These are phyloP conservation scores for Epichloe glyceriae DNA, from an alignment of 2,329 filamentous ascomycete genomes.

Conservation along the genomic window DNA sequence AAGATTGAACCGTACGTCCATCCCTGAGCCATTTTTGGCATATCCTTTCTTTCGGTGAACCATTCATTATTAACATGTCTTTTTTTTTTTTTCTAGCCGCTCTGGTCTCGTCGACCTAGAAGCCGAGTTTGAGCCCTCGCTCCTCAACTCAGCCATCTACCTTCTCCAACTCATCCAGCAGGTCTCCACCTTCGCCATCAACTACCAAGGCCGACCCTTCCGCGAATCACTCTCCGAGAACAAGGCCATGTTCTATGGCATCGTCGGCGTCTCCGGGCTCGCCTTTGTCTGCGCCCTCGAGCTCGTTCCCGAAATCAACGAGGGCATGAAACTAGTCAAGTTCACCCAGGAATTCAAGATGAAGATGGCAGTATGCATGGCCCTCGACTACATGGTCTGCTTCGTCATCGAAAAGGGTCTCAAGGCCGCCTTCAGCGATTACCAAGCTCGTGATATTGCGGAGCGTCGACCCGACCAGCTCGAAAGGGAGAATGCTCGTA, in stretches of 20 bases:
- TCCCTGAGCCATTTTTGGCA: neutral
- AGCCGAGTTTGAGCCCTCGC: conserved; percentile 82
- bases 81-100: conserved; percentile 22
- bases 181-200: conserved; percentile 97
- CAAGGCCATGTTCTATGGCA: conserved; percentile 95
- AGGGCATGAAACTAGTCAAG: conserved; percentile 81
- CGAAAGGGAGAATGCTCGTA: conserved; percentile 57
- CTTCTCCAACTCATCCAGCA: conserved; percentile 96
- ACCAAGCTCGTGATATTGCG: conserved; percentile 86
- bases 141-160: conserved; percentile 94
- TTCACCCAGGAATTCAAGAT: conserved; percentile 82
- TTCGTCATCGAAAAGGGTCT: conserved; percentile 77
- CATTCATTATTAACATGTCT: conserved; percentile 8
- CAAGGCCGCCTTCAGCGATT: conserved; percentile 81
- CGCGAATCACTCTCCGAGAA: conserved; percentile 92
- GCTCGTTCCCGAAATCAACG: conserved; percentile 88
- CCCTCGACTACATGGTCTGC: conserved; percentile 76
- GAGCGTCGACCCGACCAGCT: conserved; percentile 76
- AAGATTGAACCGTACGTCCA: conserved; percentile 64
- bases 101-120: conserved; percentile 67
- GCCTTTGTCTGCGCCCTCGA: conserved; percentile 93
- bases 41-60: neutral
- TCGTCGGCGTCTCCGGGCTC: conserved; percentile 76
- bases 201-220: conserved; percentile 98
- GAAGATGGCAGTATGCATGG: conserved; percentile 74